Evolutionary conservation across 1,284 basidiomycete species (phyloP).

Genomic region (Malassezia furfur): DNA sequence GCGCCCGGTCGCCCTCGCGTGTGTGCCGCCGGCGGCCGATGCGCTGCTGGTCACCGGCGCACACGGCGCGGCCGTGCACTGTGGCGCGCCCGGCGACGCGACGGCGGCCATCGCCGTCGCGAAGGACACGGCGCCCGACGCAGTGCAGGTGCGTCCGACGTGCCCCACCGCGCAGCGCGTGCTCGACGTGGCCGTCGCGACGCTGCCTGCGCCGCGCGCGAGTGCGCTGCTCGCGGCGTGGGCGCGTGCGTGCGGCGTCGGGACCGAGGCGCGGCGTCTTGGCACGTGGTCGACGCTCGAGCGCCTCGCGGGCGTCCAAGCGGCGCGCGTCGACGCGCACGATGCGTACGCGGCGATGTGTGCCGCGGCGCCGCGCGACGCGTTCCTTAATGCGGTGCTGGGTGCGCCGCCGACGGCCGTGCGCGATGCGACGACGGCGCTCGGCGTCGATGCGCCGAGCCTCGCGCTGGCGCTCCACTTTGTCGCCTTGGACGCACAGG

Average conservation of each 20-base stretch:
- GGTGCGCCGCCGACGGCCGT: background rate
- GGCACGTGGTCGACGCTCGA: background rate
- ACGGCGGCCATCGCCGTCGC: background rate
- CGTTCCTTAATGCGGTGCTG: background rate
- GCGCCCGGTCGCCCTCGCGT: background rate
- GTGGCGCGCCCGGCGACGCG: background rate
- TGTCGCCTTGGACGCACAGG: conserved; percentile 24
- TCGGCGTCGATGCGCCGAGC: background rate
- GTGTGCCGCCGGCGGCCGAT: background rate
- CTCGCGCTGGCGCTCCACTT: conserved; percentile 24
- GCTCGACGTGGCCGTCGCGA: conserved; percentile 2
- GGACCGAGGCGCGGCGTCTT: background rate
- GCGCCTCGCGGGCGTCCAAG: background rate
- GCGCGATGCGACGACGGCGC: background rate
- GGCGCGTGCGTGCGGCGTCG: background rate
- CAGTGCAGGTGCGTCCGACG: background rate
- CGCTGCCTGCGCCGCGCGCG: background rate
- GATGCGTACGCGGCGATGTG: background rate
- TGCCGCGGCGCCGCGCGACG: background rate
- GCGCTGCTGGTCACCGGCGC: background rate
- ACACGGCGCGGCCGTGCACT: background rate
- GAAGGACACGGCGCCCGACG: background rate
- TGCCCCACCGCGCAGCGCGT: background rate
- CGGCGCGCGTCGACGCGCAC: background rate
- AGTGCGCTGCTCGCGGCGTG: conserved; percentile 1